phyloP scores from a whole-genome alignment of 1,284 basidiomycete genomes.

The Puccinia hordei region DNA sequence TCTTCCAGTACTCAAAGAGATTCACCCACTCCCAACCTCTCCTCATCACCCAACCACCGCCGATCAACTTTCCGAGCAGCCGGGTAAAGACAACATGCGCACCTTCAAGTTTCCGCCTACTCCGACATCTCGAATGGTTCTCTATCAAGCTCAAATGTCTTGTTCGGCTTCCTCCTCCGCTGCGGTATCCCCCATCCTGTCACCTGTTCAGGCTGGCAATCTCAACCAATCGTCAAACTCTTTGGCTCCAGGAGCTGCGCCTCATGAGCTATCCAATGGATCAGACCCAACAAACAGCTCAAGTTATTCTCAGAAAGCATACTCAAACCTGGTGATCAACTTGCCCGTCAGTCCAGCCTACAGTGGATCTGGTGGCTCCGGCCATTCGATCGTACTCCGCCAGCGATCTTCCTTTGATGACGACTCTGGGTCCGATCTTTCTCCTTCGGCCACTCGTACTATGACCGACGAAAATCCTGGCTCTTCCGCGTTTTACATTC shows the following conservation, averaged over 20 bases:
- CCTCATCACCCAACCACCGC: background rate
- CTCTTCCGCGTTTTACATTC: slow-evolving; percentile 24
- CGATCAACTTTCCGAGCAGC: slow-evolving; percentile 27
- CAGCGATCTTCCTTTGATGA: slow-evolving; percentile 44
- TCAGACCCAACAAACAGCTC: background rate
- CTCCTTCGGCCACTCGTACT: background rate
- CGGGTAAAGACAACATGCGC: slow-evolving; percentile 50
- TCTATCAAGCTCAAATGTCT: slow-evolving; percentile 31
- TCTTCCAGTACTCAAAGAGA: background rate
- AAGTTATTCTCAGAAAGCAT: background rate
- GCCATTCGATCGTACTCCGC: slow-evolving; percentile 3
- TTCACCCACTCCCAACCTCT: background rate
- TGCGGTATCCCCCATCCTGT: background rate
- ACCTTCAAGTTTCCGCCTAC: slow-evolving; percentile 42
- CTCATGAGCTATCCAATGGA: background rate
- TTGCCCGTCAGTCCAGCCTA: background rate
- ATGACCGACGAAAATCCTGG: background rate
- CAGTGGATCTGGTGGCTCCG: background rate
- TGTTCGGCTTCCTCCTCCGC: background rate
- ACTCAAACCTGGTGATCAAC: background rate
- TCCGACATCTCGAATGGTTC: slow-evolving; percentile 29
- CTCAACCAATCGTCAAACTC: background rate
- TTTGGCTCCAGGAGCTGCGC: background rate
- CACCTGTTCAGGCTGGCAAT: background rate
- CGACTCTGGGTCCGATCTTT: slow-evolving; percentile 37